Evolutionary conservation across 2,329 filamentous ascomycete genomes (phyloP).

Genomic region (Zalaria obscura): DNA sequence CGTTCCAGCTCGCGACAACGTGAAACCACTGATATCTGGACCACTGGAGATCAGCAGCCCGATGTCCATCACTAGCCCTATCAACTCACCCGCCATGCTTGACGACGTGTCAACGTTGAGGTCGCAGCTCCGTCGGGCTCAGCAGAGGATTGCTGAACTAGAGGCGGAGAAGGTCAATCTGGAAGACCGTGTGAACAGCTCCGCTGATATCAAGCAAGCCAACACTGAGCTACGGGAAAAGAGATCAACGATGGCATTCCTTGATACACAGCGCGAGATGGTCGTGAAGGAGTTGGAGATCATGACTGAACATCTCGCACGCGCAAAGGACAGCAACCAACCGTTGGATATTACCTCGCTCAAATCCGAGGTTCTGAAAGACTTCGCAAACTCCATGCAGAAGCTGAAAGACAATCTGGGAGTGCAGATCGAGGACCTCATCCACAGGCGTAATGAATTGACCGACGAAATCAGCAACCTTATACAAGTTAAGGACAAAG

Average conservation of each 20-base stretch:
- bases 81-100: constrained; percentile 34
- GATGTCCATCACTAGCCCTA: constrained; percentile 56
- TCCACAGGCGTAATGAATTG: constrained; percentile 72
- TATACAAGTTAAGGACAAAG: constrained; percentile 77
- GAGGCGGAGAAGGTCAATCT: constrained; percentile 57
- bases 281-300: constrained; percentile 86
- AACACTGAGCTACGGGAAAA: constrained; percentile 86
- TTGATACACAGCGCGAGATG: constrained; percentile 90
- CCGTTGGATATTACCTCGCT: constrained; percentile 65
- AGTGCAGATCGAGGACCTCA: constrained; percentile 69
- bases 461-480: constrained; percentile 74
- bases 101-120: constrained; percentile 36
- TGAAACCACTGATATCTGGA: constrained; percentile 4
- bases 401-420: constrained; percentile 68
- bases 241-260: constrained; percentile 83
- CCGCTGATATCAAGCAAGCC: constrained; percentile 54
- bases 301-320: constrained; percentile 74
- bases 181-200: constrained; percentile 39
- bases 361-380: constrained; percentile 46
- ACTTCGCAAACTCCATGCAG: constrained; percentile 48
- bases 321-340: constrained; percentile 68
- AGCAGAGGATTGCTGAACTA: constrained; percentile 75
- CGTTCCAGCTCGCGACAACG: constrained; percentile 1
- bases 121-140: constrained; percentile 65
- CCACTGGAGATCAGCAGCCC: constrained; percentile 13